Evolutionary conservation across 257 asterid species (phyloP), one percentile per base, ranked within the genome.

Genomic region (Solanum lignicaule): DNA sequence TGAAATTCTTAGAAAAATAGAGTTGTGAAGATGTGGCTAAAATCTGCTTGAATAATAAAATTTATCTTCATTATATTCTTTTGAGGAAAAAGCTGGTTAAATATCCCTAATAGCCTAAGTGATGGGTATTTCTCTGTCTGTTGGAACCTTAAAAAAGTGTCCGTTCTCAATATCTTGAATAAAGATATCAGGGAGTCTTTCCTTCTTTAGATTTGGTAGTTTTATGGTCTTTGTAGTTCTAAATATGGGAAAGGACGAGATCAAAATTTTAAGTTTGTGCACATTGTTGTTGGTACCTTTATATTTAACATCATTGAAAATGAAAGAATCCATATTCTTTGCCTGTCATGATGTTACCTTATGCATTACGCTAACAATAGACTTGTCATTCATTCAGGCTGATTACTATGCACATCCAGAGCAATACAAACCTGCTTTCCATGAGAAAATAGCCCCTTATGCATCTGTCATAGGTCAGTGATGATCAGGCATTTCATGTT

Each of bases 401-500:
- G 99, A 97, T 91, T 97, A 97, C 90, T 95, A 97, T 89, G 95
- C 96, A 71, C 98, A 95, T 91, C 98, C 99, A 31, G 98, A 95
- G 87, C 93, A 95, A 89, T 95, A 97, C 87, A 87, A 83, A 75
- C 93, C 99, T 36, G 88, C 90, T 91, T 97, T 97, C 91, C 97
- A 95, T 85, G 96, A 95, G 88, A 97, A 90, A 86, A 92, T 97
- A 87, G 98, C 98, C 72, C 98, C 98, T 68, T 97, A 90, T 89
- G 92, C 98, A 18, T 95, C 99, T 55, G 96, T 94, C 48, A 90
- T 97, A 93, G 99, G 98, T 97, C 86, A 46, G 98, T 88, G 83
- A 88, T 87, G 79, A 83, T 87, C 86, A 82, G 86, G 20, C 12
- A 46, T 43, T 27, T 43, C 16, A 1, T 79, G 27, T 31, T 81